A percentile compares a stretch with the other conserved stretches of the same genome.
Evolutionary conservation across 1,284 basidiomycete species (phyloP).

Genomic region (Cryptococcus sp.): DNA sequence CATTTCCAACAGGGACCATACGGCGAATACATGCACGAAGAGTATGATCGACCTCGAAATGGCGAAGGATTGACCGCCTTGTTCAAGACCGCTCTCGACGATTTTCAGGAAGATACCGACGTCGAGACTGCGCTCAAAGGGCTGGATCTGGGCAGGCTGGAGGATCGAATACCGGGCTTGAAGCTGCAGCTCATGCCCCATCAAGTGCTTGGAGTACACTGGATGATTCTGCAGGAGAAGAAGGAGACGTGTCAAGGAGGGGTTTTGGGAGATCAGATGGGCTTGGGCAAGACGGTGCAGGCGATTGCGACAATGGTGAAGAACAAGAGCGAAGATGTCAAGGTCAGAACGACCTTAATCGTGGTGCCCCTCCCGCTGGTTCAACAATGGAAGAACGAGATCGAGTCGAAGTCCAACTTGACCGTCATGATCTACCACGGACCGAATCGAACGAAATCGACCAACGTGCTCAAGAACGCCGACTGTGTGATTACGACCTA

Average conservation of each 20-base stretch:
- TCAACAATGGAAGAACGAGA: slow-evolving; percentile 47
- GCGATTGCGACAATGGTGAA: slow-evolving; percentile 42
- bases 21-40: slow-evolving; percentile 3
- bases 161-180: slow-evolving; percentile 25
- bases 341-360: slow-evolving; percentile 44
- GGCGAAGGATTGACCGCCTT: slow-evolving; percentile 26
- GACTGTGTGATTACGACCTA: slow-evolving; percentile 46
- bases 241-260: slow-evolving; percentile 36
- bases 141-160: slow-evolving; percentile 19
- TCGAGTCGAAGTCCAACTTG: slow-evolving; percentile 42
- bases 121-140: slow-evolving; percentile 30
- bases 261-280: slow-evolving; percentile 40
- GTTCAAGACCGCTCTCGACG: slow-evolving; percentile 30
- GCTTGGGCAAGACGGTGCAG: slow-evolving; percentile 40
- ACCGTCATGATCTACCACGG: slow-evolving; percentile 45
- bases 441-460: slow-evolving; percentile 19
- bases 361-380: slow-evolving; percentile 47
- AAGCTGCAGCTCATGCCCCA: slow-evolving; percentile 42
- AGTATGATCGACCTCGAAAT: slow-evolving; percentile 14
- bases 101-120: slow-evolving; percentile 34
- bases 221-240: slow-evolving; percentile 43
- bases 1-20: no score
- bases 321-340: slow-evolving; percentile 34
- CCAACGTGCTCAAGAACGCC: slow-evolving; percentile 31
- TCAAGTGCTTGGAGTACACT: slow-evolving; percentile 41